Base-by-base conservation (phyloP, 495 filamentous ascomycete genomes). In the Sphaerosporella brunnea region DNA sequence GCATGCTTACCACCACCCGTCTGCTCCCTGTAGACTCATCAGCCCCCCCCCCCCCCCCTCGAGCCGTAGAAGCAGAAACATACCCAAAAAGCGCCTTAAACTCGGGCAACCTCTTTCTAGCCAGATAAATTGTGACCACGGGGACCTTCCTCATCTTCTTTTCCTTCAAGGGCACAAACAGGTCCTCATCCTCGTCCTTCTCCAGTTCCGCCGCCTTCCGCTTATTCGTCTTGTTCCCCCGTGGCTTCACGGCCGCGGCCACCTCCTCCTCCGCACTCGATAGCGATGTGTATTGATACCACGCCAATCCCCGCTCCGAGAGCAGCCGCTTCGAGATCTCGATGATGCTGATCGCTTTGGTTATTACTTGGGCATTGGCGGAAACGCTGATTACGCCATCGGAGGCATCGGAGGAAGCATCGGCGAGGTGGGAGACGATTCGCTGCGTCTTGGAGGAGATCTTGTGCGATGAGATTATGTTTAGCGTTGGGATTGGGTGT, bases 311-410 rank as follows among this genome's bases (percentile, higher is more conserved):
- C 35, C 59, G 58, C 42, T 70, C 65, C n/a, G 49, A 63, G 36
- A 83, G 64, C 23, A 73, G 67, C 18, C 75, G 64, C 52, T 79
- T 79, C 10, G 72, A 65, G 13, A 82, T 73, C 62, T 83, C 79
- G 23, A 69, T 67, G 19, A 82, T 68, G 11, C 70, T 74, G 48
- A 81, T 69, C 43, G 79, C 65, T 58, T 84, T 84, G 51, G 64
- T 60, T 3, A 71, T 66, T 1, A 65, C 66, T 3, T 54, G 45
- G 4, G 67, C 66, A 52, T 72, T 73, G 20, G 76, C 73, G 8
- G 13, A 18, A 10, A 44, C 11, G 18, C n/a, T 36, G n/a, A 60
- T 19, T 16, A 46, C 20, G 15, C 20, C 20, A 11, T 9, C 52
- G 35, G 64, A 56, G 45, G 62, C 10, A n/a, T n/a, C n/a, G n/a